phyloP scores from a whole-genome alignment of 768 basidiomycete species.

The Russula sp. region DNA sequence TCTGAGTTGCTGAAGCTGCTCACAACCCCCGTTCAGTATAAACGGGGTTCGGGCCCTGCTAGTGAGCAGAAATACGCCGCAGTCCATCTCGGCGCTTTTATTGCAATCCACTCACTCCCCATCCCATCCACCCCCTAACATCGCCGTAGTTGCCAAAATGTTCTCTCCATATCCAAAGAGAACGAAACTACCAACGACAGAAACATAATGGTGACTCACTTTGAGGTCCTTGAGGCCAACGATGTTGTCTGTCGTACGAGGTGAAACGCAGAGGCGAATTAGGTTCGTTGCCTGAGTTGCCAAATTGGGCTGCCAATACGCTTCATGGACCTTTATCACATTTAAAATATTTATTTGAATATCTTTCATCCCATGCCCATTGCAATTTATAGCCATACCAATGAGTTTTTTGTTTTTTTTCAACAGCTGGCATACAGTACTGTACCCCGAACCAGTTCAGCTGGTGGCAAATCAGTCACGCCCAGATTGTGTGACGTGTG shows the following conservation, averaged over 20 bases:
- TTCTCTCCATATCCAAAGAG: background rate
- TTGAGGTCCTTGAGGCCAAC: background rate
- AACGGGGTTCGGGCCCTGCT: background rate
- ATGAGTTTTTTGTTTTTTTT: too few species aligned
- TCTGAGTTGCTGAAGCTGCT: background rate
- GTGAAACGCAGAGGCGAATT: background rate
- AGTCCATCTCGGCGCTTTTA: too few species aligned
- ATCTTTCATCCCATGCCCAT: too few species aligned
- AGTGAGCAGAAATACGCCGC: background rate
- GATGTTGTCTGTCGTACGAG: background rate
- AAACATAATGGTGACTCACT: constrained; percentile 5
- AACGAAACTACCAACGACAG: background rate
- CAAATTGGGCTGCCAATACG: background rate
- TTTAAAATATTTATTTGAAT: too few species aligned
- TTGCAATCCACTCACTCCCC: background rate
- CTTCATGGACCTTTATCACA: too few species aligned
- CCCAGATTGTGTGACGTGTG: background rate
- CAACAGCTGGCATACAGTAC: too few species aligned
- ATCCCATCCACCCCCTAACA: constrained; percentile 9
- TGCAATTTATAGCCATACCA: too few species aligned
- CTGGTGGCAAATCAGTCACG: background rate
- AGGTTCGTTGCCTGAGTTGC: constrained; percentile 9
- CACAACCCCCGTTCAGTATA: background rate
- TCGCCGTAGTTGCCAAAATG: background rate
- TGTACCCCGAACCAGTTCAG: too few species aligned